phyloP scores from a whole-genome alignment of 2,329 filamentous ascomycete species.

The Aspergillus pseudotamarii region DNA sequence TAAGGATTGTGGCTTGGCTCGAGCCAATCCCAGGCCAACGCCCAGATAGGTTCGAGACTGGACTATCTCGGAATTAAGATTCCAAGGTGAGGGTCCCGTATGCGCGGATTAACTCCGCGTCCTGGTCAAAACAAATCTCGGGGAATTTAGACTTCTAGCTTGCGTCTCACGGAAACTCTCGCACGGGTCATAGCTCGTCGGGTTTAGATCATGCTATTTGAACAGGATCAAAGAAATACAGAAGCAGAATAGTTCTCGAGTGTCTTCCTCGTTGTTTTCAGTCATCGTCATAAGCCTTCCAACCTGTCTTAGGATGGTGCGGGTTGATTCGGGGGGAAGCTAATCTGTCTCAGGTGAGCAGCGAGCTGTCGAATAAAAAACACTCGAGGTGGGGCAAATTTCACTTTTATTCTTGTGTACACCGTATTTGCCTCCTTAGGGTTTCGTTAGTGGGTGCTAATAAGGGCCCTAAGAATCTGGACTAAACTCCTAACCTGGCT shows the following conservation, averaged over 20 bases:
- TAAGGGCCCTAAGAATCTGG: not conserved
- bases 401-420: not conserved
- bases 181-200: not conserved
- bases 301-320: not conserved
- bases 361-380: too few species aligned
- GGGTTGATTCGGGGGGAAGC: not conserved
- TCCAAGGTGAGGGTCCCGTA: not conserved
- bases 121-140: not conserved
- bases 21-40: not conserved
- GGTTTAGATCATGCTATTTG: too few species aligned
- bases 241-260: not conserved
- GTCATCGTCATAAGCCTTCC: not conserved
- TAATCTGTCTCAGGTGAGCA: too few species aligned
- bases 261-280: not conserved
- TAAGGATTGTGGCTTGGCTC: not conserved
- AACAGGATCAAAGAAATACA: not conserved
- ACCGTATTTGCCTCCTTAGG: not conserved
- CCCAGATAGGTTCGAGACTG: not conserved
- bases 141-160: not conserved
- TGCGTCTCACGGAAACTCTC: not conserved
- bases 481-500: not conserved
- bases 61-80: not conserved
- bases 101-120: not conserved
- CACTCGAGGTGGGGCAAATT: too few species aligned
- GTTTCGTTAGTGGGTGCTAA: not conserved